Evolutionary conservation across 805 yeast species (phyloP).

Genomic region (Saccharomycopsis schoenii): DNA sequence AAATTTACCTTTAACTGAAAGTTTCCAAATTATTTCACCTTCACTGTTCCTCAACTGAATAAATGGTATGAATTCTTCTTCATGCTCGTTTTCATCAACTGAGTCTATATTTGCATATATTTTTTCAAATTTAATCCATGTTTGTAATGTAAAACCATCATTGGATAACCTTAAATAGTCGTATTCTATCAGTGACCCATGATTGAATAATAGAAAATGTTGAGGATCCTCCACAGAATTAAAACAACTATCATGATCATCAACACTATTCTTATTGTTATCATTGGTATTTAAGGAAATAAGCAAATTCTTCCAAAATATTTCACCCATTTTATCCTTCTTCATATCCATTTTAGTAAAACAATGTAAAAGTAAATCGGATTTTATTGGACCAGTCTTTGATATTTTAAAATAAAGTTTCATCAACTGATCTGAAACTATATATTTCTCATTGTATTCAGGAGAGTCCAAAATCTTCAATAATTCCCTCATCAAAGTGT

Average conservation of each 20-base stretch:
- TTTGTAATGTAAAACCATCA: conserved; percentile 27
- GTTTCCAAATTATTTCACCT: conserved; percentile 12
- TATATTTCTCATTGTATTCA: not conserved
- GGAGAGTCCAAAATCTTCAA: not conserved
- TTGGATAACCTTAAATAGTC: conserved; percentile 9
- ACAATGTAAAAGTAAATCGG: not conserved
- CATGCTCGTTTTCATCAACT: not conserved
- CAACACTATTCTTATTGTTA: not conserved
- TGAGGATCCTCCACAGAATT: not conserved
- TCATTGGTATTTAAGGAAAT: not conserved
- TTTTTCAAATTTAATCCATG: conserved; percentile 30
- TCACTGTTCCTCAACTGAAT: conserved; percentile 7
- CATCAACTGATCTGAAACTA: conserved; percentile 6
- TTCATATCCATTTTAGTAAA: conserved; percentile 7
- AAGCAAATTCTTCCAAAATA: not conserved
- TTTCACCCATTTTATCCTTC: conserved; percentile 5
- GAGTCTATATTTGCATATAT: not conserved
- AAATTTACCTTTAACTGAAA: conserved; percentile 5
- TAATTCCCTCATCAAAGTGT: conserved; percentile 3
- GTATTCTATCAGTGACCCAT: conserved; percentile 1
- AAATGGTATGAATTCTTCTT: conserved; percentile 5
- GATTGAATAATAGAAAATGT: conserved; percentile 12
- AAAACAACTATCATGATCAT: not conserved
- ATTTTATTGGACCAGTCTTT: conserved; percentile 13
- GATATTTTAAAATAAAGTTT: conserved; percentile 10